A percentile compares a stretch with the other conserved stretches of the same genome.
These are phyloP conservation scores for Kalaharituber pfeilii DNA, from an alignment of 2,329 filamentous ascomycete genomes.

Conservation along the genomic window DNA sequence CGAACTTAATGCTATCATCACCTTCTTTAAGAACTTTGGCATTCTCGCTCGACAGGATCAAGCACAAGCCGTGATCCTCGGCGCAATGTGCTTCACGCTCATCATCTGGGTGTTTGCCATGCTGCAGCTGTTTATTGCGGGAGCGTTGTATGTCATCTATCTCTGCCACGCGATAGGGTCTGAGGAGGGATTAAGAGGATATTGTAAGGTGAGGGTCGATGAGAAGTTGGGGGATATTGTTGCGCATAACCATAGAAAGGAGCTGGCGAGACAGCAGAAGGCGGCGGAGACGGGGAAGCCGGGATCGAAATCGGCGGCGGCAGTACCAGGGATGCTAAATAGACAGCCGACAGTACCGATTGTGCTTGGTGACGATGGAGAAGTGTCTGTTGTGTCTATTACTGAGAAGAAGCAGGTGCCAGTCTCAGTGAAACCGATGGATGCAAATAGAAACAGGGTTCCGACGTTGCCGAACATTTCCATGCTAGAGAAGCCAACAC, in stretches of 20 bases:
- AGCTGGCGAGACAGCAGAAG: constrained; percentile 44
- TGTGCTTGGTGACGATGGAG: not conserved
- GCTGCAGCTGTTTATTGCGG: constrained; percentile 54
- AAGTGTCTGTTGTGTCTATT: too few species aligned
- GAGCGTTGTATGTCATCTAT: constrained; percentile 70
- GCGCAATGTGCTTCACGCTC: constrained; percentile 81
- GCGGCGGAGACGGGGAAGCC: not conserved
- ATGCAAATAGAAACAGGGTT: not conserved
- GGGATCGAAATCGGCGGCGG: not conserved
- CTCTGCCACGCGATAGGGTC: constrained; percentile 82
- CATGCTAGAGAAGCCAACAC: not conserved
- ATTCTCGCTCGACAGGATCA: constrained; percentile 54
- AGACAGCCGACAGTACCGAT: not conserved
- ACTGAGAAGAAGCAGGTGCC: not conserved
- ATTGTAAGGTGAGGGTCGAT: constrained; percentile 86
- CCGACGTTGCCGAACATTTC: not conserved
- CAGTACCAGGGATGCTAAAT: not conserved
- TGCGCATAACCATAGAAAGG: constrained; percentile 70
- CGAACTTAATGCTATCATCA: constrained; percentile 39
- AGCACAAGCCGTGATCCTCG: constrained; percentile 59
- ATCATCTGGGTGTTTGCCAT: constrained; percentile 75
- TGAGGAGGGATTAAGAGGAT: constrained; percentile 60
- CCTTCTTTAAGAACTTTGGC: constrained; percentile 71
- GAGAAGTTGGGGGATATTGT: constrained; percentile 70
- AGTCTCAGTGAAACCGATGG: not conserved